These are phyloP conservation scores for Penicillium palitans DNA, from an alignment of 2,329 filamentous ascomycete genomes.

Conservation along the genomic window DNA sequence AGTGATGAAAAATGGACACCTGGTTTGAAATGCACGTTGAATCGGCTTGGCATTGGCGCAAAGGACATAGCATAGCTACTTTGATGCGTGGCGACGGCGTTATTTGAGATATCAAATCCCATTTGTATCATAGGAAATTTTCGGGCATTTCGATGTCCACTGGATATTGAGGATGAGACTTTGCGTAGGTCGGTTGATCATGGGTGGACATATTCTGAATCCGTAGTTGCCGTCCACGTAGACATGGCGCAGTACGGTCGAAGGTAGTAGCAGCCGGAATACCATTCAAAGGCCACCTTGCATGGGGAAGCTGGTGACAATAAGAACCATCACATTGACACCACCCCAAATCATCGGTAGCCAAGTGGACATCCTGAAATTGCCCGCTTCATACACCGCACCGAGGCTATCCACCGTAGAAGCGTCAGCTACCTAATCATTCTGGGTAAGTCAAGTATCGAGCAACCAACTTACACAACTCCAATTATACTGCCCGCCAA, in stretches of 20 bases:
- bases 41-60: slow-evolving; percentile 21
- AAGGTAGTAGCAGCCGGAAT: not conserved
- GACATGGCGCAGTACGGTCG: not conserved
- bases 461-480: slow-evolving; percentile 61
- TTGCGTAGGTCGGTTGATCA: not conserved
- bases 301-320: slow-evolving; percentile 89
- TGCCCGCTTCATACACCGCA: slow-evolving; percentile 76
- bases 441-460: no score
- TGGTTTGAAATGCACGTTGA: slow-evolving; percentile 10
- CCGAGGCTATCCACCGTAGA: slow-evolving; percentile 59
- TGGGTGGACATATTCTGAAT: not conserved
- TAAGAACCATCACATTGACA: slow-evolving; percentile 77
- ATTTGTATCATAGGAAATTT: slow-evolving; percentile 21
- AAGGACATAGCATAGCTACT: slow-evolving; percentile 19
- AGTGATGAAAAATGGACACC: slow-evolving; percentile 1
- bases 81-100: slow-evolving; percentile 17
- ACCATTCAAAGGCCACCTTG: slow-evolving; percentile 74
- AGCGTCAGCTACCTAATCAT: slow-evolving; percentile 1
- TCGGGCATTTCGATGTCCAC: slow-evolving; percentile 3
- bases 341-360: slow-evolving; percentile 86
- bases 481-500: slow-evolving; percentile 81
- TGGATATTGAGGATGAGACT: not conserved
- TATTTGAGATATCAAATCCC: slow-evolving; percentile 15
- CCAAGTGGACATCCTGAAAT: slow-evolving; percentile 92
- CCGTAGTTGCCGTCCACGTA: not conserved